Conservation (phyloP, 495 filamentous ascomycete species). For the Pseudomonodictys pantanalensis region DNA sequence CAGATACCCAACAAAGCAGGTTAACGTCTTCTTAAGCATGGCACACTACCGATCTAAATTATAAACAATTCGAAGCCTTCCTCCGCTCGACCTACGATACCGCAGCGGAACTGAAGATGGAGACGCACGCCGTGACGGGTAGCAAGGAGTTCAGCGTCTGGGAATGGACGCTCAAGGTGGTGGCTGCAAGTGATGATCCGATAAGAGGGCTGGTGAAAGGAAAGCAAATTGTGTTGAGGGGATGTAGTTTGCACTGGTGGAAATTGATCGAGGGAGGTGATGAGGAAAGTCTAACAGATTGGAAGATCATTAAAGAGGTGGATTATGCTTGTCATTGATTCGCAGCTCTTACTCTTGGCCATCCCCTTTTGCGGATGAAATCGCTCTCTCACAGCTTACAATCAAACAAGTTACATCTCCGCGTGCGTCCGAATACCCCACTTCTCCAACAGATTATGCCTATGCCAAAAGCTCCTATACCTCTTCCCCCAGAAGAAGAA, state of each 20-base stretch:
- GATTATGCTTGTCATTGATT: conserved; percentile 19
- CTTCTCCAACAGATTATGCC: conserved; percentile 32
- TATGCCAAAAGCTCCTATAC: conserved; percentile 33
- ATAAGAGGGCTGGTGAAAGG: conserved; percentile 5
- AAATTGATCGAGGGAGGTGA: background rate
- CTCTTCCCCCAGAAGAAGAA: conserved; percentile 34
- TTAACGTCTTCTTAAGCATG: background rate
- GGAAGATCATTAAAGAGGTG: conserved; percentile 1
- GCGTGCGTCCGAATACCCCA: conserved; percentile 31
- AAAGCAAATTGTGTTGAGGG: conserved; percentile 1
- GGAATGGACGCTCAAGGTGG: background rate
- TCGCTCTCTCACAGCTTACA: background rate
- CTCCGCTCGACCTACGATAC: background rate
- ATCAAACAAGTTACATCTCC: conserved; percentile 13
- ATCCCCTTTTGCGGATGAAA: too few relatives aligned
- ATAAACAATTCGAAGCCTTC: background rate
- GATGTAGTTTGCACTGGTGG: conserved; percentile 9
- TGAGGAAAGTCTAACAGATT: background rate
- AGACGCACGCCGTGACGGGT: conserved; percentile 2
- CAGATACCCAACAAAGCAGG: background rate
- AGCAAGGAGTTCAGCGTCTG: background rate
- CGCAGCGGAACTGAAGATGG: background rate
- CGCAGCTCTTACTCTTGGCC: too few relatives aligned
- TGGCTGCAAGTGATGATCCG: background rate
- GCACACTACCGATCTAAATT: background rate